These are phyloP conservation scores for Epichloe uncinata DNA, from an alignment of 2,329 filamentous ascomycete genomes.

Conservation along the genomic window DNA sequence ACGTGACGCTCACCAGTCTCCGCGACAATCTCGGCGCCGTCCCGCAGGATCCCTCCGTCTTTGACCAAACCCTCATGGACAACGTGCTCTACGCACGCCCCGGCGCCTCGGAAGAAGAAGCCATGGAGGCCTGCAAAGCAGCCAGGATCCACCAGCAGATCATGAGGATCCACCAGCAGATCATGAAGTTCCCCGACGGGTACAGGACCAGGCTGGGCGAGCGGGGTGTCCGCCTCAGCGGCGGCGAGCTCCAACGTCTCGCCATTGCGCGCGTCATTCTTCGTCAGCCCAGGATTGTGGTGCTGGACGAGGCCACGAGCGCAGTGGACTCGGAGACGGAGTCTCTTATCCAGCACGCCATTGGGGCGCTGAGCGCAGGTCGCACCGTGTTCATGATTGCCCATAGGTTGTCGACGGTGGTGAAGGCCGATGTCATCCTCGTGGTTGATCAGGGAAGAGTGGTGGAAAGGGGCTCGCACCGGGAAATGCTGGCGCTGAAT, in stretches of 20 bases:
- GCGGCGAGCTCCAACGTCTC: constrained; percentile 37
- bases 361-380: constrained; percentile 30
- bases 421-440: constrained; percentile 37
- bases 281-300: constrained; percentile 15
- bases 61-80: constrained; percentile 50
- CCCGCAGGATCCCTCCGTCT: constrained; percentile 50
- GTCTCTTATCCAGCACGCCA: constrained; percentile 28
- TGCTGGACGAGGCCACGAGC: constrained; percentile 39
- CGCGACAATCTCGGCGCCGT: constrained; percentile 48
- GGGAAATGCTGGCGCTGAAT: constrained; percentile 29
- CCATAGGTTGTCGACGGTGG: constrained; percentile 27
- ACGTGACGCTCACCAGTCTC: constrained; percentile 43
- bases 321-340: constrained; percentile 33
- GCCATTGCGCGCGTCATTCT: constrained; percentile 29
- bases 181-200: constrained; percentile 40
- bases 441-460: constrained; percentile 38
- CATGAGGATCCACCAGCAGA: constrained; percentile 49
- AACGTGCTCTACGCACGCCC: constrained; percentile 52
- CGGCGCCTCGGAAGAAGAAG: constrained; percentile 46
- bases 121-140: constrained; percentile 45
- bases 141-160: constrained; percentile 55
- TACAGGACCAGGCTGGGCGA: constrained; percentile 36
- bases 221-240: constrained; percentile 35
- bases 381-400: constrained; percentile 40
- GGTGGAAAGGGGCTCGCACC: constrained; percentile 37